Evolutionary conservation across 2,329 filamentous ascomycete species (phyloP).

Genomic region (Colletotrichum sp.): DNA sequence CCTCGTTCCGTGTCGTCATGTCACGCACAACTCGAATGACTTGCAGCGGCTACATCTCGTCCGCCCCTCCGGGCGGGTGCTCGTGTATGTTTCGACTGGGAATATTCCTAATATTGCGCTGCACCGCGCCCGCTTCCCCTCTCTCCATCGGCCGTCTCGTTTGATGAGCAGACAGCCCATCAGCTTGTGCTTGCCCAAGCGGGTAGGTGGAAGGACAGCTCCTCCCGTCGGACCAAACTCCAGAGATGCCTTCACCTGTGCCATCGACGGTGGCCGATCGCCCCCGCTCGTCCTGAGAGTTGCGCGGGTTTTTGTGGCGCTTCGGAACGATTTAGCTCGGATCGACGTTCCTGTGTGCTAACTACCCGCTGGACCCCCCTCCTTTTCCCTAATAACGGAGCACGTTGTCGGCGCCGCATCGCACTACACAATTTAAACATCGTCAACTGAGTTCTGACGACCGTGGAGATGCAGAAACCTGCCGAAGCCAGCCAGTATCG

Average conservation of each 20-base stretch:
- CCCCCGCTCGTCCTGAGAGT: neutral
- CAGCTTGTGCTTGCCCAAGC: neutral
- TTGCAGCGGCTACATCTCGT: constrained; percentile 16
- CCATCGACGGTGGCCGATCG: constrained; percentile 2
- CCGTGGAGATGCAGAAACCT: neutral
- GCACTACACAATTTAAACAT: neutral
- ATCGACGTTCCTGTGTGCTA: constrained; percentile 13
- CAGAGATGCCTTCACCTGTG: neutral
- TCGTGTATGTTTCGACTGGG: neutral
- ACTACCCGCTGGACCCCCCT: constrained; percentile 8
- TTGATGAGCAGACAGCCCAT: neutral
- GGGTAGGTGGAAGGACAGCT: neutral
- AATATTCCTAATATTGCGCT: neutral
- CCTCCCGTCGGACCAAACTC: neutral
- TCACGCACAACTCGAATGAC: constrained; percentile 16
- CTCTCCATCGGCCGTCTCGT: neutral
- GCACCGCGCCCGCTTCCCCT: constrained; percentile 4
- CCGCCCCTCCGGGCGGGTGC: neutral
- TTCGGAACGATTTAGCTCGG: constrained; percentile 7
- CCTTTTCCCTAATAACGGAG: constrained; percentile 7
- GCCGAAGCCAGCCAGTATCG: neutral
- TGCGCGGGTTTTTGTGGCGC: constrained; percentile 12
- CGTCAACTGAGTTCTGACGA: neutral
- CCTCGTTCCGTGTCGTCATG: constrained; percentile 11
- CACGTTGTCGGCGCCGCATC: constrained; percentile 4